Conservation (phyloP, 805 yeast genomes). For the Candida namnaoensis region DNA sequence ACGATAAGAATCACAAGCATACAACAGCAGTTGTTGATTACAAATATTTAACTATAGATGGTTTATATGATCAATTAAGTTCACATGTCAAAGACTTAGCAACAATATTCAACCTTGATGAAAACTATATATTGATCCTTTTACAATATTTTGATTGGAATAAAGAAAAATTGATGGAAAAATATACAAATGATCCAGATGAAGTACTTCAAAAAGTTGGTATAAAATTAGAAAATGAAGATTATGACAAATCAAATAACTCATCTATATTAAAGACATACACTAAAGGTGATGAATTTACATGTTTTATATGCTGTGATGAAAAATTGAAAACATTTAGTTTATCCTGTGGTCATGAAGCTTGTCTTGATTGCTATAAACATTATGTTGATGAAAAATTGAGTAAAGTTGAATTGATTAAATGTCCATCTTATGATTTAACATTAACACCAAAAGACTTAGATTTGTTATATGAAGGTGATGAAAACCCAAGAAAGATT, state of each 20-base stretch:
- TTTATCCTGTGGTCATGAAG: slow-evolving; percentile 62
- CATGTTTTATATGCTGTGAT: slow-evolving; percentile 72
- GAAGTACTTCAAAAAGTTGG: slow-evolving; percentile 26
- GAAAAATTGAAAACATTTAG: slow-evolving; percentile 35
- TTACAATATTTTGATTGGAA: slow-evolving; percentile 50
- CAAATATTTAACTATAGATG: slow-evolving; percentile 20
- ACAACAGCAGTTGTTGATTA: neutral
- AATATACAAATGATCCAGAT: slow-evolving; percentile 36
- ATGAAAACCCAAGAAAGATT: slow-evolving; percentile 19
- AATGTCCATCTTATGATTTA: slow-evolving; percentile 57
- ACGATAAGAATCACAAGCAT: no score
- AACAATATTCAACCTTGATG: slow-evolving; percentile 26
- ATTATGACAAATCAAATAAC: neutral
- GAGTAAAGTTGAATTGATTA: slow-evolving; percentile 35
- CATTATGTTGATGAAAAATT: slow-evolving; percentile 44
- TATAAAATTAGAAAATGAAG: slow-evolving; percentile 7
- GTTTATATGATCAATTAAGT: slow-evolving; percentile 9
- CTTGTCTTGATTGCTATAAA: slow-evolving; percentile 61
- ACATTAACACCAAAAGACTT: slow-evolving; percentile 27
- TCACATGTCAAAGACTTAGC: slow-evolving; percentile 24
- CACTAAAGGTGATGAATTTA: slow-evolving; percentile 21
- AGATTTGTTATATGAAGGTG: slow-evolving; percentile 28
- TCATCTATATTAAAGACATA: neutral
- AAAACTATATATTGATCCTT: slow-evolving; percentile 32
- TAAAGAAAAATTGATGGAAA: slow-evolving; percentile 46